Base-by-base conservation (phyloP, 2,329 filamentous ascomycete genomes). In the Paraphaeosphaeria minitans region DNA sequence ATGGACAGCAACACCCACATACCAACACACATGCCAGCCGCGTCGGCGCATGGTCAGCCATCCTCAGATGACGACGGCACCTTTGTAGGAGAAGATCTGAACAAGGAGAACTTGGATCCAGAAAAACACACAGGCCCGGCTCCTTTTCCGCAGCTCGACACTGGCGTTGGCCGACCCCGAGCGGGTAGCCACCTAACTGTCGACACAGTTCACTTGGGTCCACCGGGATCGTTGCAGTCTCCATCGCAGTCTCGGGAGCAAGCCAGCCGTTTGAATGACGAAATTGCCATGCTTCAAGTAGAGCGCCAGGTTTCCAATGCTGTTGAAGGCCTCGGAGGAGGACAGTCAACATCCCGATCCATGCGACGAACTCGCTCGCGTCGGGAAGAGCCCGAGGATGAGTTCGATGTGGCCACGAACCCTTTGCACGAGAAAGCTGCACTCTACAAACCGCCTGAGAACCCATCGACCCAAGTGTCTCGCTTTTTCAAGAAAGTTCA, bases 321-420 rank as follows among this genome's bases (percentile, higher is more conserved):
- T 58, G 71, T 75, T 12, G 77, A 77, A 22, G 74, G 73, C 16
- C 64, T 75, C 4, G 70, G 77, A 13, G 71, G 75, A 14, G 70
- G 69, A 13, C 58, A 75, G 22, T 75, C 74, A 1, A 68, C 72
- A 42, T 72, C 72, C 4, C 77, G 74, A 27, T 84, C 84, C 2
- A 77, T 86, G 41, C 77, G 79, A 58, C 80, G 81, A 14, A 81
- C 83, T 4, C 79, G 85, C 48, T 86, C 84, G 5, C 80, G 81
- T 42, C 77, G 80, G 10, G 78, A 82, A 1, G 85, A 89, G 21
- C 81, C 83, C 2, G 77, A 89, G 3, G 88, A 90, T 68, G 87
- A 90, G 55, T 89, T 89, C 65, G 87, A 89, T 63, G 81, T 83
- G 47, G 85, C 85, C 22, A 90, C 88, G 3, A 89, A 89, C 54